Conservation (phyloP, 345 rosid species). For the Cardamine occulta region DNA sequence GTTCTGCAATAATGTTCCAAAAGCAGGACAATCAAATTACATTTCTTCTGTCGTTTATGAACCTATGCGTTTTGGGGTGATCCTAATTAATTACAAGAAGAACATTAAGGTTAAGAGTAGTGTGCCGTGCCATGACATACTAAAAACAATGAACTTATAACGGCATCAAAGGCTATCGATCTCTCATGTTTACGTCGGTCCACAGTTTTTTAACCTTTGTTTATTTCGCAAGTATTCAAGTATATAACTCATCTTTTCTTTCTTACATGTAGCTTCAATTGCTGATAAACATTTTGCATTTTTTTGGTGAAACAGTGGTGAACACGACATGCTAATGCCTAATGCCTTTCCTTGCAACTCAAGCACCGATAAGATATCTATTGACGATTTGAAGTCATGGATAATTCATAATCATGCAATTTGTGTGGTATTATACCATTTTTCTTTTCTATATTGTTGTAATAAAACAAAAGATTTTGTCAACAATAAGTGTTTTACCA, state of each 20-base stretch:
- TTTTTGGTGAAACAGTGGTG: slow-evolving; percentile 53
- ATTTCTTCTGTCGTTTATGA: background rate
- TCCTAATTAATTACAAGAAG: background rate
- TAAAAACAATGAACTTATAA: background rate
- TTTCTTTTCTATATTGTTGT: background rate
- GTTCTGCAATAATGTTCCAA: too few species aligned
- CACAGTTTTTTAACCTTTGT: background rate
- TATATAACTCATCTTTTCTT: background rate
- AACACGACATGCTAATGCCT: slow-evolving; percentile 60
- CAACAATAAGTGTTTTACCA: background rate
- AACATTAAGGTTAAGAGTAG: slow-evolving; percentile 22
- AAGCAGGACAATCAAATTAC: background rate
- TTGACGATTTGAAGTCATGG: slow-evolving; percentile 67
- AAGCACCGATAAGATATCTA: slow-evolving; percentile 58
- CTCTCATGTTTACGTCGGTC: slow-evolving; percentile 29
- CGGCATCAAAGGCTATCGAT: slow-evolving; percentile 28
- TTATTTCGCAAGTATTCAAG: background rate
- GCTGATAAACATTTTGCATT: background rate
- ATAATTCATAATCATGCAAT: slow-evolving; percentile 43
- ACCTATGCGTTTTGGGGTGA: background rate
- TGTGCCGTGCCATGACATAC: background rate
- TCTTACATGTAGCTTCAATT: background rate
- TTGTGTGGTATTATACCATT: slow-evolving; percentile 47
- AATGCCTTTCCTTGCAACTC: slow-evolving; percentile 56
- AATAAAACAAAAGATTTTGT: background rate